These are phyloP conservation scores for Trichoderma aggressivum DNA, from an alignment of 2,329 filamentous ascomycete species.

Conservation along the genomic window DNA sequence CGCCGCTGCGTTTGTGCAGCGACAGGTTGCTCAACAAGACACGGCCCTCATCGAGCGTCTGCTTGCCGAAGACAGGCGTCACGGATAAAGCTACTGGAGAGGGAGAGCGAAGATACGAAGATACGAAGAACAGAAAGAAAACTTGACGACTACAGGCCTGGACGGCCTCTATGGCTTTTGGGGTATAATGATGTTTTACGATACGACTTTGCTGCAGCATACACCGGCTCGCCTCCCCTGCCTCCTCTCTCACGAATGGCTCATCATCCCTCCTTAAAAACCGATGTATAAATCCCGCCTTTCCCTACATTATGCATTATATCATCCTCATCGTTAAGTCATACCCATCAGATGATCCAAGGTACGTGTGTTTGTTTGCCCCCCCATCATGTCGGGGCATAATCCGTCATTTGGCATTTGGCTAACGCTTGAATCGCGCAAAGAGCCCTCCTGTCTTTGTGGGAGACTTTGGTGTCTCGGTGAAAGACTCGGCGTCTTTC, in stretches of 20 bases:
- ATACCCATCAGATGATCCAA: slow-evolving; percentile 3
- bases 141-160: neutral
- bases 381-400: neutral
- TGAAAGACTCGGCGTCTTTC: slow-evolving; percentile 18
- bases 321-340: slow-evolving; percentile 7
- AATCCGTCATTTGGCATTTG: neutral
- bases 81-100: slow-evolving; percentile 16
- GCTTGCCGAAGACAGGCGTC: slow-evolving; percentile 44
- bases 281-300: neutral
- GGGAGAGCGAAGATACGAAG: neutral
- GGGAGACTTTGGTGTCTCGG: slow-evolving; percentile 32
- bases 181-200: slow-evolving; percentile 10
- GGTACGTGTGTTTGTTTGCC: neutral
- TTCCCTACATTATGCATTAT: neutral
- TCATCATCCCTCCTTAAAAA: neutral
- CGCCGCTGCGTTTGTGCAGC: slow-evolving; percentile 39
- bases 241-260: neutral
- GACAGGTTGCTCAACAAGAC: slow-evolving; percentile 47
- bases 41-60: slow-evolving; percentile 48
- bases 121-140: neutral
- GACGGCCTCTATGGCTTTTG: neutral
- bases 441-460: slow-evolving; percentile 38
- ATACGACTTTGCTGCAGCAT: neutral
- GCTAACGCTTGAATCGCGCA: slow-evolving; percentile 43
- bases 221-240: neutral